Conservation (phyloP, 225 moss, liverwort and hornwort genomes). For the Climacium dendroides region DNA sequence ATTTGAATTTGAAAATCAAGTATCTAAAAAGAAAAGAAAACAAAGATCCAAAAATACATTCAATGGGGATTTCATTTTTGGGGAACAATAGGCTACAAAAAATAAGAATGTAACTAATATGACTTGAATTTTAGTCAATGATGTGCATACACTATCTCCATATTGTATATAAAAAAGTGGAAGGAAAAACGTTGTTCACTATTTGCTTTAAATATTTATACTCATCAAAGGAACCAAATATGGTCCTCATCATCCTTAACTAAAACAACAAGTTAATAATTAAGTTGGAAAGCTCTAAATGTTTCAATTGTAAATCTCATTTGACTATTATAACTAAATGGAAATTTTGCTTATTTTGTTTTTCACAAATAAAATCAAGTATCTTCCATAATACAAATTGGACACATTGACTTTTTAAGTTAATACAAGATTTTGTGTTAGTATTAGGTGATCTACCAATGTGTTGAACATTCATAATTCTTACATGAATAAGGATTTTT, state of each 20-base stretch:
- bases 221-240: neutral
- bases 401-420: fast-evolving
- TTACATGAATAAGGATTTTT: fast-evolving
- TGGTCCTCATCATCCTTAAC: neutral
- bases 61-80: fast-evolving
- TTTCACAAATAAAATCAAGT: neutral
- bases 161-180: neutral
- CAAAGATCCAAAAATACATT: neutral
- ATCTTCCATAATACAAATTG: neutral
- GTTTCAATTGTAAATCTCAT: neutral
- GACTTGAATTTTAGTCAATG: neutral
- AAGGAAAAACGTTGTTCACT: neutral
- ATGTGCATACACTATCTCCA: neutral
- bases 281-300: neutral
- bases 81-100: fast-evolving
- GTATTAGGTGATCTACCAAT: neutral
- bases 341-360: neutral
- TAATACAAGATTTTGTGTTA: neutral
- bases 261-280: neutral
- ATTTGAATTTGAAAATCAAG: neutral
- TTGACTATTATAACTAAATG: neutral
- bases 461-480: neutral
- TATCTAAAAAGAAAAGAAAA: neutral
- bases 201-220: fast-evolving
- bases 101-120: neutral